Conservation (phyloP, 495 filamentous ascomycete species). For the Xylaria nigripes region DNA sequence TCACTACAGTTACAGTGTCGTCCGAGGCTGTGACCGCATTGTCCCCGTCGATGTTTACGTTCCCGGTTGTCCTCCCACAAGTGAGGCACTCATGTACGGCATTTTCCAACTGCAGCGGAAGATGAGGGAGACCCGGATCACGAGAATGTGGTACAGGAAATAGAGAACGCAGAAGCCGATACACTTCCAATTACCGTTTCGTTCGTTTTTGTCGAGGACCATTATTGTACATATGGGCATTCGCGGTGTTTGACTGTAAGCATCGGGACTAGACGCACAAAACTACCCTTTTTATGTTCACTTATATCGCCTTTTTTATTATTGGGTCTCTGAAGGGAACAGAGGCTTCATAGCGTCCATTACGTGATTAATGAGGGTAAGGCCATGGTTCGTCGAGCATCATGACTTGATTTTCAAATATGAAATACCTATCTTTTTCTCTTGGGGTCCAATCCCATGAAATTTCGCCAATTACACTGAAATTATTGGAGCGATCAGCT, state of each 20-base stretch:
- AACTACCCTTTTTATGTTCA: too few species aligned
- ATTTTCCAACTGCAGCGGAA: conserved; percentile 83
- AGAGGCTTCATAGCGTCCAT: background rate
- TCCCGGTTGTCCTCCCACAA: conserved; percentile 83
- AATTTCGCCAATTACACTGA: too few species aligned
- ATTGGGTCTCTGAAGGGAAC: background rate
- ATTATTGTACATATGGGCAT: conserved; percentile 11
- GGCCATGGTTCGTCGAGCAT: background rate
- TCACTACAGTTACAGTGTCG: conserved; percentile 86
- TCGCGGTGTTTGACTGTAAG: conserved; percentile 6
- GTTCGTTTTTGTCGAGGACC: conserved; percentile 2
- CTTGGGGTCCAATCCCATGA: too few species aligned
- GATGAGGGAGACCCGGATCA: conserved; percentile 71
- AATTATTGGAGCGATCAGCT: too few species aligned
- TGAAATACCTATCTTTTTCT: too few species aligned
- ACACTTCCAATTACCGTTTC: conserved; percentile 5
- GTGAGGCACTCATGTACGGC: conserved; percentile 82
- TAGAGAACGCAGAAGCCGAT: conserved; percentile 19
- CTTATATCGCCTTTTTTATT: background rate
- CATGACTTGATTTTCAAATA: background rate
- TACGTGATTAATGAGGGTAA: background rate
- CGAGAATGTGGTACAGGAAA: conserved; percentile 58
- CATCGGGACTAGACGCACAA: conserved; percentile 8
- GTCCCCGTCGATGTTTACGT: conserved; percentile 92
- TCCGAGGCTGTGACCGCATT: conserved; percentile 79